These are phyloP conservation scores for Cynara cardunculus DNA, from an alignment of 129 eudicot genomes.

Conservation along the genomic window DNA sequence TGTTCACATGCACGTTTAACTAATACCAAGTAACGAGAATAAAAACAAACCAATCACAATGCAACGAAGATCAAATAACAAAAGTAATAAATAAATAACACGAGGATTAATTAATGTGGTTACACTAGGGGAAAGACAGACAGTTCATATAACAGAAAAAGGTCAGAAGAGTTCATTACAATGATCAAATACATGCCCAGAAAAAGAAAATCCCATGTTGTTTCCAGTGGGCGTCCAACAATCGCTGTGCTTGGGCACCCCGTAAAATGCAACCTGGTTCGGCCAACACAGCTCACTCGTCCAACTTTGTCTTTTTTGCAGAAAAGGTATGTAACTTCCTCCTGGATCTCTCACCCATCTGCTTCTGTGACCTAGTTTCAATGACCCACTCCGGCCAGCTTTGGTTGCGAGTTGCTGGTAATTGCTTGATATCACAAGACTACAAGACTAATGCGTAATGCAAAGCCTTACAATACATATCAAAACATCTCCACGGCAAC, in stretches of 20 bases:
- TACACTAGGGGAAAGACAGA: not conserved
- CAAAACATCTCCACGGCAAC: no score
- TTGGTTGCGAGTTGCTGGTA: not conserved
- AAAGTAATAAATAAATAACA: no score
- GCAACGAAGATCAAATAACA: not conserved
- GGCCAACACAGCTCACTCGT: not conserved
- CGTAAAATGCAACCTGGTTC: not conserved
- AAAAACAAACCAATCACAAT: not conserved
- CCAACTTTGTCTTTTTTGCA: not conserved
- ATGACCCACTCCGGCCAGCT: not conserved
- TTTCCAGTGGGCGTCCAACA: no score
- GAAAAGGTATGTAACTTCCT: no score
- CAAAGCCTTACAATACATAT: no score
- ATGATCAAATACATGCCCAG: not conserved
- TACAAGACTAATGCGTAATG: no score
- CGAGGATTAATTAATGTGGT: not conserved
- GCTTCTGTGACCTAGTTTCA: not conserved
- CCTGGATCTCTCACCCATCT: not conserved
- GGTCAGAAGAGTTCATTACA: not conserved
- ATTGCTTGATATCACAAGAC: not conserved
- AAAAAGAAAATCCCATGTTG: no score
- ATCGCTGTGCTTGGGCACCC: no score
- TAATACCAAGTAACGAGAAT: not conserved
- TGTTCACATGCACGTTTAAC: not conserved
- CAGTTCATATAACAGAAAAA: not conserved